Evolutionary conservation across 306 rosid genomes (phyloP).

Genomic region (Datisca glomerata): DNA sequence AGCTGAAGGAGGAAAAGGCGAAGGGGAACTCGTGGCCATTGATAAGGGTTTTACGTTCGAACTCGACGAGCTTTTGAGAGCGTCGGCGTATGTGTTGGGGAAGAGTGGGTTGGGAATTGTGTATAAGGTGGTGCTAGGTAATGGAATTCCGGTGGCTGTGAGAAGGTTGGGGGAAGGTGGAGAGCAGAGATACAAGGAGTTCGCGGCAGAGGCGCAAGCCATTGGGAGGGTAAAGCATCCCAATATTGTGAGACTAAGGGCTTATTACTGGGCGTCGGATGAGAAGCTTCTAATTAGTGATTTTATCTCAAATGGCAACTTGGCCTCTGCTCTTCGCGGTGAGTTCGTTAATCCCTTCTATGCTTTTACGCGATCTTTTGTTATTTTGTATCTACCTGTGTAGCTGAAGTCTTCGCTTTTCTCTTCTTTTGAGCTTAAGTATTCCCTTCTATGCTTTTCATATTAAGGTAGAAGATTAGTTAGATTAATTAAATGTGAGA

Average conservation of each 20-base stretch:
- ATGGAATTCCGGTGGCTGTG: slow-evolving; percentile 95
- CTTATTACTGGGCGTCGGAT: slow-evolving; percentile 93
- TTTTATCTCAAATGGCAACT: slow-evolving; percentile 80
- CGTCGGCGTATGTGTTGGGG: slow-evolving; percentile 93
- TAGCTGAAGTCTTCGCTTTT: neutral
- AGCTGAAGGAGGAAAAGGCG: slow-evolving; percentile 31
- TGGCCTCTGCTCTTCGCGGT: slow-evolving; percentile 80
- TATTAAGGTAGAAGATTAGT: no score
- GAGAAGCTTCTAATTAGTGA: slow-evolving; percentile 95
- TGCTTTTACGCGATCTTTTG: neutral
- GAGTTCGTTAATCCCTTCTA: neutral
- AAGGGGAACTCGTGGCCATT: slow-evolving; percentile 76
- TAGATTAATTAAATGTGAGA: no score
- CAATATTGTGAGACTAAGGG: slow-evolving; percentile 65
- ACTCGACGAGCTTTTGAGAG: slow-evolving; percentile 85
- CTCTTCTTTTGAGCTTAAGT: neutral
- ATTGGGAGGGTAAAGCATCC: slow-evolving; percentile 93
- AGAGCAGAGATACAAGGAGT: slow-evolving; percentile 86
- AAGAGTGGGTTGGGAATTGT: slow-evolving; percentile 96
- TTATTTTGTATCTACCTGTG: neutral
- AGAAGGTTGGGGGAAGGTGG: slow-evolving; percentile 95
- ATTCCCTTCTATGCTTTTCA: no score
- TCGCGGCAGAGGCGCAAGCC: slow-evolving; percentile 77
- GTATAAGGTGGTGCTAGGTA: slow-evolving; percentile 91
- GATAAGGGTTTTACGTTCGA: slow-evolving; percentile 82